Percentiles rank a stretch among this genome's conserved stretches.
These are phyloP conservation scores for Austroboletus festivus DNA, from an alignment of 768 basidiomycete genomes.

Conservation along the genomic window DNA sequence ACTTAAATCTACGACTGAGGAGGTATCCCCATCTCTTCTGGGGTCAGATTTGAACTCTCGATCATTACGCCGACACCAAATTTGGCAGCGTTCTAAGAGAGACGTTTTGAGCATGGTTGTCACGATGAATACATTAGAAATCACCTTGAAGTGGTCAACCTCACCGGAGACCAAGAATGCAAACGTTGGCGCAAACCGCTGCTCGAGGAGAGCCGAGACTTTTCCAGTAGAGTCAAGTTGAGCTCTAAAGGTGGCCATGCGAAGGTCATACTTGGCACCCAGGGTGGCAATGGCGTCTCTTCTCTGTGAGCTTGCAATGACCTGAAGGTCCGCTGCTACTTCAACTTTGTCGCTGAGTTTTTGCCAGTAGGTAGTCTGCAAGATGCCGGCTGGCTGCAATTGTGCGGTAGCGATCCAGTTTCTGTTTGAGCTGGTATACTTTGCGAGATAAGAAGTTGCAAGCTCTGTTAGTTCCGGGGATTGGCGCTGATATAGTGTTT, in stretches of 20 bases:
- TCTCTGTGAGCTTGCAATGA: conserved; percentile 73
- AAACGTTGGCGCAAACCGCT: conserved; percentile 93
- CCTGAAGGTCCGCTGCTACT: conserved; percentile 90
- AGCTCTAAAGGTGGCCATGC: conserved; percentile 90
- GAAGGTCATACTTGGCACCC: conserved; percentile 95
- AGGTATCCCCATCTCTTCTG: conserved; percentile 76
- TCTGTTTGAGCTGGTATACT: conserved; percentile 67
- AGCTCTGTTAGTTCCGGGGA: conserved; percentile 68
- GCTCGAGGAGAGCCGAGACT: conserved; percentile 91
- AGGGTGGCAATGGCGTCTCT: conserved; percentile 91
- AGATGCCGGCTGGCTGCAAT: conserved; percentile 73
- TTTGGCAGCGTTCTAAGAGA: conserved; percentile 78
- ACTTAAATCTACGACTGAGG: conserved; percentile 44
- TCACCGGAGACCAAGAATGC: conserved; percentile 93
- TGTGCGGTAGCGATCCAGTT: conserved; percentile 95
- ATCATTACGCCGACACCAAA: conserved; percentile 98
- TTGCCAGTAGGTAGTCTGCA: conserved; percentile 96
- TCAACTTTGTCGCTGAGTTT: conserved; percentile 94
- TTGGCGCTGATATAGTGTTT: conserved; percentile 79
- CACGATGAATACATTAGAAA: conserved; percentile 10
- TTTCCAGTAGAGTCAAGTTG: conserved; percentile 95
- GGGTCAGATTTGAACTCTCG: conserved; percentile 77
- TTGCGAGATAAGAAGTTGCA: conserved; percentile 74
- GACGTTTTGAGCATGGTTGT: background rate
- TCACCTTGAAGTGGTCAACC: conserved; percentile 97